Conservation (phyloP, 2,329 filamentous ascomycete species). For the Stromatinia cepivora region DNA sequence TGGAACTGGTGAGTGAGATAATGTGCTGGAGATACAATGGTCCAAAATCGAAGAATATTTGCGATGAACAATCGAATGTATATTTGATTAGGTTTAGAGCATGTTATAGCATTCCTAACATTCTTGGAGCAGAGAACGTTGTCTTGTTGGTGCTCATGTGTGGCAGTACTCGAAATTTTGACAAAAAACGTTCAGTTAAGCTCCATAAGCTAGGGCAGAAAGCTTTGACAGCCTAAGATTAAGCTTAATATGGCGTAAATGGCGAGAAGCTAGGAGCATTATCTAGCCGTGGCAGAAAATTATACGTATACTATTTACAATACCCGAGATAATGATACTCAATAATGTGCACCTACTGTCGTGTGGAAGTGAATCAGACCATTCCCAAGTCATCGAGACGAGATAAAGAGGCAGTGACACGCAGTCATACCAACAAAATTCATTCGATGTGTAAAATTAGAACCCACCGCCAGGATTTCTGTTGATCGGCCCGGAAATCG, state of each 20-base stretch:
- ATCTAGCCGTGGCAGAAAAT: neutral
- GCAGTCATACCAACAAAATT: neutral
- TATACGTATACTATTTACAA: neutral
- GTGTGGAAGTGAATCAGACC: neutral
- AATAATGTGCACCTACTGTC: neutral
- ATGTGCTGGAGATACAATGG: conserved; percentile 16
- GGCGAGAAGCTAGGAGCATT: neutral
- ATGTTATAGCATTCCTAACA: neutral
- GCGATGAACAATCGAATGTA: neutral
- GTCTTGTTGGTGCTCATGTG: neutral
- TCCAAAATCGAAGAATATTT: neutral
- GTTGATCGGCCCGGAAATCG: conserved; percentile 10
- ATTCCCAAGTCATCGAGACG: neutral
- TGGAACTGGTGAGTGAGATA: conserved; percentile 1
- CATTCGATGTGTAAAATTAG: neutral
- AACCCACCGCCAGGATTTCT: neutral
- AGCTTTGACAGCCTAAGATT: neutral
- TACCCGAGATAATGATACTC: neutral
- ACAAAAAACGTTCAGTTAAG: conserved; percentile 13
- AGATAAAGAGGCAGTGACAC: neutral
- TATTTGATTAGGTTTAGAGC: neutral
- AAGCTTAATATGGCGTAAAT: conserved; percentile 18
- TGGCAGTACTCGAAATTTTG: neutral
- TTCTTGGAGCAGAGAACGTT: conserved; percentile 3
- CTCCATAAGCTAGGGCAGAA: neutral